phyloP scores from a whole-genome alignment of 768 basidiomycete species.

The Amanita pseudoporphyria region DNA sequence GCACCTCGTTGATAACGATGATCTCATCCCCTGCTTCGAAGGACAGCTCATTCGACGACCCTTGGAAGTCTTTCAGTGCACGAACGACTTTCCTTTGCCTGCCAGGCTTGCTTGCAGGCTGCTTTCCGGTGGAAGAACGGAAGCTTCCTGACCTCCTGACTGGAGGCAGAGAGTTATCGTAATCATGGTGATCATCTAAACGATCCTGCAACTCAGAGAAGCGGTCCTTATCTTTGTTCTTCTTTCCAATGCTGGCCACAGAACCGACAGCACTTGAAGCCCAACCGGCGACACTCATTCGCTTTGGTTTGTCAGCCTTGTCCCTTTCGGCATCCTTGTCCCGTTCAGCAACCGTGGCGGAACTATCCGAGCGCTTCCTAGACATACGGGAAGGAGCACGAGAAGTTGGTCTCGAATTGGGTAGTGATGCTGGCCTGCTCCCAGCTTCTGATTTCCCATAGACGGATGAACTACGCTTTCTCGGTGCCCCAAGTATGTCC shows the following conservation, averaged over 20 bases:
- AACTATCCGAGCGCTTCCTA: slow-evolving; percentile 56
- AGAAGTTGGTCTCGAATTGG: slow-evolving; percentile 26
- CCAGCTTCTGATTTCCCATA: slow-evolving; percentile 15
- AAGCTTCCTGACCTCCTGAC: slow-evolving; percentile 16
- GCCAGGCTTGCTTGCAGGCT: slow-evolving; percentile 33
- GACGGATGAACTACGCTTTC: slow-evolving; percentile 20
- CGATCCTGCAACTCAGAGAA: slow-evolving; percentile 49
- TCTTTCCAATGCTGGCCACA: slow-evolving; percentile 48
- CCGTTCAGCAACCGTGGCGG: slow-evolving; percentile 25
- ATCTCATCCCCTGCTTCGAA: slow-evolving; percentile 73
- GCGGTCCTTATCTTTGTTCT: slow-evolving; percentile 46
- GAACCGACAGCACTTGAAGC: slow-evolving; percentile 57
- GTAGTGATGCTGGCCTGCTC: slow-evolving; percentile 33
- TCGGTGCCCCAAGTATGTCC: slow-evolving; percentile 10
- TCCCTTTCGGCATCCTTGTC: slow-evolving; percentile 28
- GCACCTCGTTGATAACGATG: slow-evolving; percentile 65
- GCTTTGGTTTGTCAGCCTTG: slow-evolving; percentile 26
- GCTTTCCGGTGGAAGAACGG: slow-evolving; percentile 21
- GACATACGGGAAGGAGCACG: slow-evolving; percentile 52
- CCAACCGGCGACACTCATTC: slow-evolving; percentile 51
- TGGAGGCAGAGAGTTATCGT: slow-evolving; percentile 16
- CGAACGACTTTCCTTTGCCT: slow-evolving; percentile 48
- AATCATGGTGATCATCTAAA: slow-evolving; percentile 20
- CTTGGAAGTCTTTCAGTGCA: slow-evolving; percentile 68
- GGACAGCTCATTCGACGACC: slow-evolving; percentile 68